Evolutionary conservation across 441 rosid genomes (phyloP), one percentile per base, ranked within the genome.

Genomic region (Croton setiger): DNA sequence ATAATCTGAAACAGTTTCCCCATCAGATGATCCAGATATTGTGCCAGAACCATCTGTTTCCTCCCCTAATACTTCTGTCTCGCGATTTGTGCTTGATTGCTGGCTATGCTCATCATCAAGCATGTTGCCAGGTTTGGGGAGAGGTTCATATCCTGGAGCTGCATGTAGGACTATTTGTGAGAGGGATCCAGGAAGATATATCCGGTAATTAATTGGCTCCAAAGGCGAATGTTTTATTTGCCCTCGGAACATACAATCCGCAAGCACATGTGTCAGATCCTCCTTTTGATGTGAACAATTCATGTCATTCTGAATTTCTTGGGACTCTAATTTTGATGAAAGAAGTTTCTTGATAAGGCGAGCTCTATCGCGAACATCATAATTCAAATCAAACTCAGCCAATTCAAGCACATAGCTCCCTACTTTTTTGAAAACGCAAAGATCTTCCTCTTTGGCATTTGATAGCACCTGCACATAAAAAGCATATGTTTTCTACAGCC

Each of bases 101-200:
- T 76, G 81, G 63, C 39, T 63, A 35, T 69, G 76, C 64, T 83
- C 87, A 69, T 86, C 84, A 72, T 72, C 65, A 37, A 75, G 82
- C 59, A 84, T 67, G 77, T 85, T 86, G 70, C 96, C 83, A 58
- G 99, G 96, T 80, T 90, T 92, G 55, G 99, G 98, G 77, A 95
- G 97, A 79, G 99, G 90, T 80, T 92, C 98, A 75, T 95, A 95
- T 53, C 96, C 97, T 10, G 99, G 99, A 71, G 99, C 99, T 27
- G 98, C 97, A 85, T 95, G 99, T 77, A 89, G 89, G 75, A 95
- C 99, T 64, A 95, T 88, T 76, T 90, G 98, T 3, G 99, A 95
- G 71, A 95, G 93, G 67, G 98, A 90, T 67, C 98, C 98, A 72
- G 98, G 99, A 65, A 95, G 98, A 84, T 90, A 92, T 78, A 88